phyloP scores from a whole-genome alignment of 805 yeast genomes.

The Candida ponderosae region DNA sequence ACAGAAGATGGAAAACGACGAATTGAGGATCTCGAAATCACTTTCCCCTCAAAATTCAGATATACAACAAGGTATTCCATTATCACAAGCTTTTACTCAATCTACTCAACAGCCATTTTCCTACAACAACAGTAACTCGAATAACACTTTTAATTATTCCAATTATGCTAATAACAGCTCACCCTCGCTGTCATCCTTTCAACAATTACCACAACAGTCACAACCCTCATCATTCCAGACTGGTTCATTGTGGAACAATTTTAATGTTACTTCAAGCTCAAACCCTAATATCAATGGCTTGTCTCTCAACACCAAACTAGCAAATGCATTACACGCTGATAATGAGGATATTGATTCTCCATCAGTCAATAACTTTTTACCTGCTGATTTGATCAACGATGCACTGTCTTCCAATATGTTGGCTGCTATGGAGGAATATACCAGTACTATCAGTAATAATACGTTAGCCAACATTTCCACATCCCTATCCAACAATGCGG shows the following conservation, averaged over 20 bases:
- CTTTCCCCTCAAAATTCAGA: not conserved
- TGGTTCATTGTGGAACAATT: not conserved
- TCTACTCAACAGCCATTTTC: not conserved
- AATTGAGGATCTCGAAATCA: slow-evolving; percentile 3
- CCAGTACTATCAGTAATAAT: not conserved
- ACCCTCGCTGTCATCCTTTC: slow-evolving; percentile 7
- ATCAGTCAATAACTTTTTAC: slow-evolving; percentile 26
- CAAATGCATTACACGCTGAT: slow-evolving; percentile 3
- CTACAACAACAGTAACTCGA: not conserved
- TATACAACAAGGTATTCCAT: not conserved
- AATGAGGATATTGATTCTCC: slow-evolving; percentile 24
- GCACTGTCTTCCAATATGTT: slow-evolving; percentile 6
- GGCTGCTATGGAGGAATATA: slow-evolving; percentile 1
- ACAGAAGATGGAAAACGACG: slow-evolving; percentile 8
- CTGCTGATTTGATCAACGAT: slow-evolving; percentile 24
- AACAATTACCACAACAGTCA: slow-evolving; percentile 2
- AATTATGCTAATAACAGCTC: slow-evolving; percentile 4
- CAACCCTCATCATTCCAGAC: slow-evolving; percentile 1
- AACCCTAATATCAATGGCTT: not conserved
- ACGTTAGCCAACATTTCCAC: too few relatives aligned
- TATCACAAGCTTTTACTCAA: not conserved
- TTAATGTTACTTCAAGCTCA: slow-evolving; percentile 2
- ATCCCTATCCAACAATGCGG: too few relatives aligned
- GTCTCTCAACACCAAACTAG: slow-evolving; percentile 1
- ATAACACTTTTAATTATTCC: slow-evolving; percentile 1